phyloP scores from a whole-genome alignment of 495 filamentous ascomycete genomes.

The Melanomma pulvis-pyrius region DNA sequence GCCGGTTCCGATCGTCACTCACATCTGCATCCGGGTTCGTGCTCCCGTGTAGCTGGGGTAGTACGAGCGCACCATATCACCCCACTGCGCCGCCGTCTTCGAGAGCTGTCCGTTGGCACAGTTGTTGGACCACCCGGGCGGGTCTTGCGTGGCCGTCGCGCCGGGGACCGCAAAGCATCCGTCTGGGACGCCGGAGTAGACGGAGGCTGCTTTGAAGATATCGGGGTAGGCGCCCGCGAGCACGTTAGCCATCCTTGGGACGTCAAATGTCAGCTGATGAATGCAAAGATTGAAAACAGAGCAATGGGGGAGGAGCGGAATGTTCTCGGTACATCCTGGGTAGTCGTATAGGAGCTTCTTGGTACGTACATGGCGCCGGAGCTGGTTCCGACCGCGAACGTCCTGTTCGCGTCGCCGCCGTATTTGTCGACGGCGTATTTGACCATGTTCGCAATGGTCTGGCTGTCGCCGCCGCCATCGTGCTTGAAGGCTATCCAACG shows the following conservation, averaged over 20 bases:
- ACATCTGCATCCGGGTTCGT: conserved; percentile 58
- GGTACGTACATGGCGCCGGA: conserved; percentile 55
- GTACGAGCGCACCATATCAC: conserved; percentile 52
- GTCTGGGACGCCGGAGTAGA: conserved; percentile 63
- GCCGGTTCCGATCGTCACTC: too few relatives aligned
- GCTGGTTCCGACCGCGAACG: conserved; percentile 56
- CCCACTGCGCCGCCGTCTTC: conserved; percentile 55
- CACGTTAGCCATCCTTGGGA: conserved; percentile 47
- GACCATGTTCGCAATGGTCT: conserved; percentile 60
- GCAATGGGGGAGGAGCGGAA: neutral
- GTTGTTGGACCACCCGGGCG: conserved; percentile 54
- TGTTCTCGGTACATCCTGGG: neutral
- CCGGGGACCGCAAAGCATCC: conserved; percentile 54
- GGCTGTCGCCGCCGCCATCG: conserved; percentile 55
- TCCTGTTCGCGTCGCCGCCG: conserved; percentile 49
- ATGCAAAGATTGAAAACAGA: neutral
- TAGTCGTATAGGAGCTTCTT: neutral
- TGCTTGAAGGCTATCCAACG: conserved; percentile 49
- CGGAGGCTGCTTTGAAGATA: conserved; percentile 59
- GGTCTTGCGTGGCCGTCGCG: conserved; percentile 45
- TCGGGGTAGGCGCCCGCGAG: conserved; percentile 61
- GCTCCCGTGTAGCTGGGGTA: conserved; percentile 59
- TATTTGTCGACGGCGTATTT: conserved; percentile 55
- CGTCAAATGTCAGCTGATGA: neutral
- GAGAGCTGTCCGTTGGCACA: conserved; percentile 56